phyloP scores from a whole-genome alignment of 176 grass and related monocot genomes.

The Pharus latifolius region DNA sequence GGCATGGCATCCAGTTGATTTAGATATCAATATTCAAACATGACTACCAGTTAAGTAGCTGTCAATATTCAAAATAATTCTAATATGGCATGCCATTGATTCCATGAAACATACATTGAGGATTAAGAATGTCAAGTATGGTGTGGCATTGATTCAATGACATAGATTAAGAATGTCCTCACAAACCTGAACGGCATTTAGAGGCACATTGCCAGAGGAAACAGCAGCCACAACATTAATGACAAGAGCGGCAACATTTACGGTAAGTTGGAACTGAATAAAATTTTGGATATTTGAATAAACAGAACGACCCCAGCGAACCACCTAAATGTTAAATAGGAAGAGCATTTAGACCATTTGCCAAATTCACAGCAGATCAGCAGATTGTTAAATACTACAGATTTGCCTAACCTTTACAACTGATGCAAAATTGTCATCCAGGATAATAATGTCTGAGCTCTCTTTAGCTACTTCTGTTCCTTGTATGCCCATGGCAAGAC shows the following conservation, averaged over 20 bases:
- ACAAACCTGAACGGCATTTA: constrained; percentile 96
- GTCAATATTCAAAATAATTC: not conserved
- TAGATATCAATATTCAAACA: constrained; percentile 5
- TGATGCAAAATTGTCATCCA: constrained; percentile 94
- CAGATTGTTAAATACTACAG: constrained; percentile 14
- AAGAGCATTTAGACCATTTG: not conserved
- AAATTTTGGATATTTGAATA: constrained; percentile 99
- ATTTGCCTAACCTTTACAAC: constrained; percentile 71
- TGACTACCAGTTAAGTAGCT: not conserved
- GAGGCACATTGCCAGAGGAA: constrained; percentile 86
- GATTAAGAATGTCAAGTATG: not conserved
- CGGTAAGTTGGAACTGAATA: constrained; percentile 97
- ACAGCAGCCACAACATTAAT: constrained; percentile 94
- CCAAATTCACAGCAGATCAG: not conserved
- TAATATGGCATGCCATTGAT: not conserved
- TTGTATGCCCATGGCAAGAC: constrained; percentile 95
- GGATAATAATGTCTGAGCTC: constrained; percentile 95
- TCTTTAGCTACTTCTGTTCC: constrained; percentile 99
- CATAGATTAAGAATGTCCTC: not conserved
- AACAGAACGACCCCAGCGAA: constrained; percentile 94
- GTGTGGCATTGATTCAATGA: not conserved
- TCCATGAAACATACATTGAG: not conserved
- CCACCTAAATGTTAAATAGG: constrained; percentile 49
- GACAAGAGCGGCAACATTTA: constrained; percentile 90
- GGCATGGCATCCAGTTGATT: not conserved